Conservation (phyloP, 169 alveolate species). For the Babesia ovata region DNA sequence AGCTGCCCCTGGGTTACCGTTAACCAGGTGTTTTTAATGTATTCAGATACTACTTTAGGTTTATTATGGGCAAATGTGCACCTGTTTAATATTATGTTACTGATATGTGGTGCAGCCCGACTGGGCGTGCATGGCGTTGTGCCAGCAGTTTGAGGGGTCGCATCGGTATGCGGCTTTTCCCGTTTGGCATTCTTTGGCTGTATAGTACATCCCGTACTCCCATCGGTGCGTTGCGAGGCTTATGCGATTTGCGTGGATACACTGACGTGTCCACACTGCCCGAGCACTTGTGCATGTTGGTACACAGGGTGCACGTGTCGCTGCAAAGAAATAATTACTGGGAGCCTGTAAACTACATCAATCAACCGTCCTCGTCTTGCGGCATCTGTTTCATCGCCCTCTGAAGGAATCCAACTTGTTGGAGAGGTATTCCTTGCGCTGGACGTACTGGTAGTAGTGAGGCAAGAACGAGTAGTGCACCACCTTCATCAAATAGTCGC, state of each 20-base stretch:
- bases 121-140: too few relatives aligned
- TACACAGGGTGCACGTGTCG: neutral
- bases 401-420: conserved; percentile 3
- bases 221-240: neutral
- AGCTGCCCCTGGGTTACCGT: neutral
- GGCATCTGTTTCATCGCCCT: neutral
- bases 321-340: neutral
- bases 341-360: too few relatives aligned
- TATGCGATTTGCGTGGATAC: neutral
- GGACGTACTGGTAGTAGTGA: conserved; percentile 64
- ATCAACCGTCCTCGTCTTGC: too few relatives aligned
- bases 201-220: too few relatives aligned
- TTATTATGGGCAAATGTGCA: too few relatives aligned
- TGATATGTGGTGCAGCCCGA: too few relatives aligned
- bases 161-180: too few relatives aligned
- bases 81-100: too few relatives aligned
- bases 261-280: neutral
- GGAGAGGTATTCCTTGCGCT: conserved; percentile 58
- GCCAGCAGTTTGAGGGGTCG: too few relatives aligned
- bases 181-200: too few relatives aligned
- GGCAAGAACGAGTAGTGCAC: conserved; percentile 61
- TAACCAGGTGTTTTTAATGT: neutral
- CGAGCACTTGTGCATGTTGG: neutral
- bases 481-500: conserved; percentile 60
- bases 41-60: too few relatives aligned